A percentile compares a stretch with the other conserved stretches of the same genome.
Evolutionary conservation across 176 grass and related monocot species (phyloP).

Genomic region (Bromus sterilis): DNA sequence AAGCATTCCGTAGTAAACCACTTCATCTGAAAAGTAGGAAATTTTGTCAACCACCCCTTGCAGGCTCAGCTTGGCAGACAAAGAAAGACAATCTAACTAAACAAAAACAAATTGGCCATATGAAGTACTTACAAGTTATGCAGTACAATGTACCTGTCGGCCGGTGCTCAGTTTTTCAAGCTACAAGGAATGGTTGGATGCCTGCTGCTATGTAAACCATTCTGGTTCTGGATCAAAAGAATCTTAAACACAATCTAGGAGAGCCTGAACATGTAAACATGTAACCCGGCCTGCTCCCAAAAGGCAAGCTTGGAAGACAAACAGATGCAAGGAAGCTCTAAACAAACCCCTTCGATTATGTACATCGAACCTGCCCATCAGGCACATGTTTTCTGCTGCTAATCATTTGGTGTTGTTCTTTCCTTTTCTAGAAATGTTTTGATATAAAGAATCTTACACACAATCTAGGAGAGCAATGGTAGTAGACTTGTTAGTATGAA

Average conservation of each 20-base stretch:
- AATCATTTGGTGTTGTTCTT: not conserved
- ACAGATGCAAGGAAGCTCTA: not conserved
- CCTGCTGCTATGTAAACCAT: not conserved
- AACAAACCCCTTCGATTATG: not conserved
- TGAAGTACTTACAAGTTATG: not conserved
- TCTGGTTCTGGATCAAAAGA: not conserved
- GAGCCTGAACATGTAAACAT: not conserved
- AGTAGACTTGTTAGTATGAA: not conserved
- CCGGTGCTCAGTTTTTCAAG: not conserved
- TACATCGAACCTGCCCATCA: not conserved
- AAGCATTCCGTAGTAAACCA: not conserved
- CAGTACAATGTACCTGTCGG: constrained; percentile 4
- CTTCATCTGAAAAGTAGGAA: not conserved
- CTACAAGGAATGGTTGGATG: not conserved
- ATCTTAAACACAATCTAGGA: constrained; percentile 8
- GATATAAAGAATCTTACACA: not conserved
- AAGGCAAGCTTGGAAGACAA: not conserved
- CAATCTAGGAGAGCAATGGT: not conserved
- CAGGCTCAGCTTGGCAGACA: not conserved
- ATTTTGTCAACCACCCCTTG: not conserved
- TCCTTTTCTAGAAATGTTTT: not conserved
- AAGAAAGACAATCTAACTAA: not conserved
- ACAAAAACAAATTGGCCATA: not conserved
- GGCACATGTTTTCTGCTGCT: not conserved
- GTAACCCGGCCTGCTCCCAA: constrained; percentile 10